A percentile compares a stretch with the other conserved stretches of the same genome.
These are phyloP conservation scores for Flaveria robusta DNA, from an alignment of 129 eudicot species.

Conservation along the genomic window DNA sequence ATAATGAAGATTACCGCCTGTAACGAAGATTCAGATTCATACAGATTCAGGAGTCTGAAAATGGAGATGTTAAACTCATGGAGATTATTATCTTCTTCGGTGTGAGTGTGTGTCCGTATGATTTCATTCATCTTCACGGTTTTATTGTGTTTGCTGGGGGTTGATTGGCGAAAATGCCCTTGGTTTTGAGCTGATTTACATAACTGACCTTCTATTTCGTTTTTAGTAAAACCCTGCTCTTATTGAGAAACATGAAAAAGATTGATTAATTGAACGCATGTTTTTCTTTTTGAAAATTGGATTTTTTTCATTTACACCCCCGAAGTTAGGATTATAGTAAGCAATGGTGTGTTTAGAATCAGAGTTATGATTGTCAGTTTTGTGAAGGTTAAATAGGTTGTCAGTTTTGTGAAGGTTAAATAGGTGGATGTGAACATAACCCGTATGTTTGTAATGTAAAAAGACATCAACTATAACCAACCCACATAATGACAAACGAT, in stretches of 20 bases:
- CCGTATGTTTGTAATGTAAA: too few relatives aligned
- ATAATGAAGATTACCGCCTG: slow-evolving; percentile 13
- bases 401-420: too few relatives aligned
- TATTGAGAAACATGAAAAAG: slow-evolving; percentile 33
- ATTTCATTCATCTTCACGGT: slow-evolving; percentile 11
- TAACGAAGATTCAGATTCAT: not conserved
- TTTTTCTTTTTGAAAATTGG: not conserved
- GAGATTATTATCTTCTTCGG: slow-evolving; percentile 14
- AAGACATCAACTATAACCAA: too few relatives aligned
- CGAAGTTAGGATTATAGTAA: not conserved
- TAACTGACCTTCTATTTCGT: slow-evolving; percentile 11
- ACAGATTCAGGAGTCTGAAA: slow-evolving; percentile 26
- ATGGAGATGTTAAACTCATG: not conserved
- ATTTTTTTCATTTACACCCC: slow-evolving; percentile 11
- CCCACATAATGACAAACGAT: too few relatives aligned
- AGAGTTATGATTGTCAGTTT: too few relatives aligned
- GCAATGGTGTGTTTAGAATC: too few relatives aligned
- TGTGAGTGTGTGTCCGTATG: slow-evolving; percentile 1
- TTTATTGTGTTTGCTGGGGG: slow-evolving; percentile 21
- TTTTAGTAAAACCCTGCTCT: slow-evolving; percentile 26
- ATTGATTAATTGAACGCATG: slow-evolving; percentile 22
- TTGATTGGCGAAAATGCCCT: slow-evolving; percentile 24
- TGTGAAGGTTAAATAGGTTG: too few relatives aligned
- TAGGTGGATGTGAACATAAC: too few relatives aligned
- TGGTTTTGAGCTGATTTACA: slow-evolving; percentile 16